Evolutionary conservation across 192 early-diverging fungal species (phyloP).

Genomic region (Coemansia sp.): DNA sequence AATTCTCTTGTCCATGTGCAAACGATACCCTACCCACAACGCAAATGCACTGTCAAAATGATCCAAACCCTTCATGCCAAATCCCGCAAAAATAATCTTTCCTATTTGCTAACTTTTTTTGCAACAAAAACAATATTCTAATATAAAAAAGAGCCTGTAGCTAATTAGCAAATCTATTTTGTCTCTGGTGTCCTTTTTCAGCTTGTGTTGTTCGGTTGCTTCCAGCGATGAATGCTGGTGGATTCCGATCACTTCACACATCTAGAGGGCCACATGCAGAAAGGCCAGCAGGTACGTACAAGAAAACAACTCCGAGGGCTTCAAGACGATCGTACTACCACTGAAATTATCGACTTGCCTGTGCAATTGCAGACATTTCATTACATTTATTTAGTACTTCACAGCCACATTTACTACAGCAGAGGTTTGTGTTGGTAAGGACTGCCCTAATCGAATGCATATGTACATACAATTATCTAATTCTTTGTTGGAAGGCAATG

Average conservation of each 20-base stretch:
- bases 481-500: background rate
- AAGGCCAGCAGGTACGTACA: slow-evolving; percentile 12
- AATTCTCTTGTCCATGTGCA: too few species aligned
- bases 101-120: too few species aligned
- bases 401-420: background rate
- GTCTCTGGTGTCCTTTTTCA: background rate
- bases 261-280: slow-evolving; percentile 15
- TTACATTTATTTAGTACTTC: background rate
- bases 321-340: too few species aligned
- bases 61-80: too few species aligned
- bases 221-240: slow-evolving; percentile 44
- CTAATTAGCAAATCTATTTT: background rate
- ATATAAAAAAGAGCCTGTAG: background rate
- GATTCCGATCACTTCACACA: slow-evolving; percentile 35
- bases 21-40: too few species aligned
- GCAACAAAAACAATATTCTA: too few species aligned
- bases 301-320: slow-evolving; percentile 3
- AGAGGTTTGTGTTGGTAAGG: background rate
- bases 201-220: background rate
- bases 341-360: too few species aligned
- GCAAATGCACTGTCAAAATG: too few species aligned
- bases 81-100: too few species aligned
- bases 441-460: background rate
- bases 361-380: background rate
- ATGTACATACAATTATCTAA: background rate